Evolutionary conservation across 2,329 filamentous ascomycete species (phyloP).

Genomic region (Coniochaeta sp.): DNA sequence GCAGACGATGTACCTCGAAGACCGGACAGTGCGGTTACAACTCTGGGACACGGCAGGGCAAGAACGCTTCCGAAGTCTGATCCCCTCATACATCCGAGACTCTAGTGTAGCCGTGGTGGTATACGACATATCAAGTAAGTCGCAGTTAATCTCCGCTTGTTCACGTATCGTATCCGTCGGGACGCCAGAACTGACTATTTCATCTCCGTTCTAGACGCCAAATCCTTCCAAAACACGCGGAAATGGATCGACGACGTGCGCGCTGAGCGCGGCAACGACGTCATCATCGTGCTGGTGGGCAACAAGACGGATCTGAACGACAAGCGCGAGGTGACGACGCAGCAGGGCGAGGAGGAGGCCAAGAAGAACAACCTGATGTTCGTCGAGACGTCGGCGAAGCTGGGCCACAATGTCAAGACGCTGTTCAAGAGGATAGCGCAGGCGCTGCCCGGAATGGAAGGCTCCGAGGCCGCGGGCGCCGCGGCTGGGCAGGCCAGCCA

Average conservation of each 20-base stretch:
- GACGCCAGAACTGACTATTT: constrained; percentile 14
- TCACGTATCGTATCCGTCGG: background rate
- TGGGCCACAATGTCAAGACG: constrained; percentile 96
- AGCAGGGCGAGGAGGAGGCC: constrained; percentile 94
- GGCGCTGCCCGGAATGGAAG: constrained; percentile 95
- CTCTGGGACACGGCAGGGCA: constrained; percentile 98
- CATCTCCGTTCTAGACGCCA: constrained; percentile 54
- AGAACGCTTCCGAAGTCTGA: constrained; percentile 92
- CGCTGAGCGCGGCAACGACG: constrained; percentile 93
- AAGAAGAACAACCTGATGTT: constrained; percentile 99
- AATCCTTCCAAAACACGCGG: constrained; percentile 96
- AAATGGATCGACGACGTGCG: constrained; percentile 99
- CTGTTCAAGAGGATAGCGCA: constrained; percentile 98
- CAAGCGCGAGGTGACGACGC: constrained; percentile 93
- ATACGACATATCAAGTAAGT: constrained; percentile 90
- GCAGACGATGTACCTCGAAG: constrained; percentile 96
- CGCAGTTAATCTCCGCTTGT: too few species aligned
- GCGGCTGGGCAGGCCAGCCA: constrained; percentile 59
- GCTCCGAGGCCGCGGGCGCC: constrained; percentile 70
- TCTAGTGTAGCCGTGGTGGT: constrained; percentile 97
- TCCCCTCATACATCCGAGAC: constrained; percentile 97
- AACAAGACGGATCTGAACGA: constrained; percentile 99
- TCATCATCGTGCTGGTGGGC: constrained; percentile 96
- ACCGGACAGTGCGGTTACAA: constrained; percentile 93
- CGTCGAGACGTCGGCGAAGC: constrained; percentile 96